Conservation (phyloP, 2,329 filamentous ascomycete genomes). For the Trichophyton mentagrophytes region DNA sequence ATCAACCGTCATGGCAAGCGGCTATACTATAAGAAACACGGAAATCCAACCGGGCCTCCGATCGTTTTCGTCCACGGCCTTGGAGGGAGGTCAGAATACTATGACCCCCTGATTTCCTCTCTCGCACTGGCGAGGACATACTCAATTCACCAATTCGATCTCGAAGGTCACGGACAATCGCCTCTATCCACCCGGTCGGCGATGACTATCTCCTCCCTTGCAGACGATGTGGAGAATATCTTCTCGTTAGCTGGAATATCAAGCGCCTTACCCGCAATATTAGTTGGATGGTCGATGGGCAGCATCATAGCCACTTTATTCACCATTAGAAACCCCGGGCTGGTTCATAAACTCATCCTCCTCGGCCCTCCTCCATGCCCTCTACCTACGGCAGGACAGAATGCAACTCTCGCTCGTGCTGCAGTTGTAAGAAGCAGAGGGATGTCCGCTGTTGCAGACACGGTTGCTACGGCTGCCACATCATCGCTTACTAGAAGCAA, state of each 20-base stretch:
- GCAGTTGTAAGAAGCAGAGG: slow-evolving; percentile 32
- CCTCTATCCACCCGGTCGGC: slow-evolving; percentile 37
- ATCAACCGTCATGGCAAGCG: slow-evolving; percentile 29
- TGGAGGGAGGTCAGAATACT: slow-evolving; percentile 37
- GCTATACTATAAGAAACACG: slow-evolving; percentile 28
- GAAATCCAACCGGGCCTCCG: slow-evolving; percentile 16
- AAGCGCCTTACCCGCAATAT: slow-evolving; percentile 19
- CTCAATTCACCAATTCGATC: slow-evolving; percentile 36
- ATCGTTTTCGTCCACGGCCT: slow-evolving; percentile 46
- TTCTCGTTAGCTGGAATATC: slow-evolving; percentile 25
- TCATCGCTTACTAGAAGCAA: slow-evolving; percentile 26
- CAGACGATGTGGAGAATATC: slow-evolving; percentile 31
- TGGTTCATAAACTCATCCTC: slow-evolving; percentile 36
- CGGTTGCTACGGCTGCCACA: slow-evolving; percentile 26
- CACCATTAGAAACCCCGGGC: slow-evolving; percentile 27
- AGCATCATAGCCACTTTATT: slow-evolving; percentile 38
- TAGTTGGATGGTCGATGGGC: slow-evolving; percentile 43
- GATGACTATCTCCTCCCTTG: slow-evolving; percentile 34
- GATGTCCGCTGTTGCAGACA: slow-evolving; percentile 34
- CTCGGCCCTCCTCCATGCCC: slow-evolving; percentile 38
- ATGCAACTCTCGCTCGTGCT: slow-evolving; percentile 26
- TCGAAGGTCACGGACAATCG: slow-evolving; percentile 45
- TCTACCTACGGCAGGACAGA: slow-evolving; percentile 26
- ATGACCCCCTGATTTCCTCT: slow-evolving; percentile 32
- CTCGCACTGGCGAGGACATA: slow-evolving; percentile 22